A percentile compares a stretch with the other conserved stretches of the same genome.
phyloP scores from a whole-genome alignment of 306 rosid species.

The Gleditsia sinensis region DNA sequence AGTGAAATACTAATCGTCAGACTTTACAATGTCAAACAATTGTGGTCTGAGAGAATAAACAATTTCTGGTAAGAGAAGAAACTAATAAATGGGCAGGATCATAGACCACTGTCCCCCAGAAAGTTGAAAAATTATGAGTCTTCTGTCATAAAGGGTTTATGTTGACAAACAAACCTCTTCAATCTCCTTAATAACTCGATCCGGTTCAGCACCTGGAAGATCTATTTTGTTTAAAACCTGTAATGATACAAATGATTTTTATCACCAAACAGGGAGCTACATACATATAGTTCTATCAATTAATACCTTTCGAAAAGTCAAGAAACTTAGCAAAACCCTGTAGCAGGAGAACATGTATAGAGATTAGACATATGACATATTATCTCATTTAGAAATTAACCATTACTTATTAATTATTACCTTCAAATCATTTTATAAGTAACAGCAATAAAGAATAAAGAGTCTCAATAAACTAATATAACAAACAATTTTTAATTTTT shows the following conservation, averaged over 20 bases:
- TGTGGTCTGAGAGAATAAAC: constrained; percentile 8
- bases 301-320: constrained; percentile 9
- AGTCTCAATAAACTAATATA: constrained; percentile 3
- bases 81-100: constrained; percentile 23
- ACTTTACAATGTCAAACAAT: constrained; percentile 7
- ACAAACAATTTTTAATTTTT: no score
- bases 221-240: constrained; percentile 96
- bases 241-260: constrained; percentile 26
- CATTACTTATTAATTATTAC: background rate
- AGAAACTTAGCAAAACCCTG: background rate
- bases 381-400: background rate
- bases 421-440: background rate
- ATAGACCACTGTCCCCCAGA: constrained; percentile 4
- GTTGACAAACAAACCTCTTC: constrained; percentile 71
- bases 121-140: constrained; percentile 31
- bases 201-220: constrained; percentile 98
- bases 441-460: constrained; percentile 16
- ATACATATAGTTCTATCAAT: constrained; percentile 13
- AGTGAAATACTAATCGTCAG: constrained; percentile 9
- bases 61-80: constrained; percentile 4
- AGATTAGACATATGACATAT: background rate
- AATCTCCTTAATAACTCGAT: constrained; percentile 74
- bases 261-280: constrained; percentile 14
- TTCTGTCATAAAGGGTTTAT: constrained; percentile 12
- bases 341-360: background rate